A percentile compares a stretch with the other conserved stretches of the same genome.
Evolutionary conservation across 305 asterid genomes (phyloP).

Genomic region (Solanum hybrid): DNA sequence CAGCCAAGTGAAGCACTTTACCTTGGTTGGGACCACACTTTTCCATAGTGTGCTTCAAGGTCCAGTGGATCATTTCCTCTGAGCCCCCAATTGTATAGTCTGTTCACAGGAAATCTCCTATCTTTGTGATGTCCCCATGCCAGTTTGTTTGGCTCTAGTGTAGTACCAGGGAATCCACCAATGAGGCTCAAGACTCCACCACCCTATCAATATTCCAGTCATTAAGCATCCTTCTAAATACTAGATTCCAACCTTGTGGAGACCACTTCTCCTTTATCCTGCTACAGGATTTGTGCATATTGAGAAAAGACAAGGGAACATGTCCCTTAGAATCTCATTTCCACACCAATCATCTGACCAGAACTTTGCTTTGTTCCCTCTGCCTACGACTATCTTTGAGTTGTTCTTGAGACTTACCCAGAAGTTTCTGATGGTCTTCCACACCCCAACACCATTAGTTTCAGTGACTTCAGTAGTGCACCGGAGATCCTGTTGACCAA

Average conservation of each 20-base stretch:
- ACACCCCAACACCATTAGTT: neutral
- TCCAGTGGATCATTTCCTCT: neutral
- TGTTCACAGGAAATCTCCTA: neutral
- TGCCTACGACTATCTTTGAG: neutral
- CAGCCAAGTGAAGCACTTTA: neutral
- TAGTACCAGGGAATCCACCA: neutral
- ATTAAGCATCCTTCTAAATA: neutral
- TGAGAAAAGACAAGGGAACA: neutral
- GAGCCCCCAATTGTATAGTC: neutral
- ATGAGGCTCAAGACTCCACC: neutral
- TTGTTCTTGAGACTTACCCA: neutral
- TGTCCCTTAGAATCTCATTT: neutral
- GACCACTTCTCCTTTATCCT: neutral
- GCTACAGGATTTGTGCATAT: neutral
- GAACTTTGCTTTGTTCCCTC: neutral
- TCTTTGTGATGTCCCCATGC: neutral
- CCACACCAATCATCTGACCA: neutral
- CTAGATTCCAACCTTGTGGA: neutral
- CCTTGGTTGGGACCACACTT: neutral
- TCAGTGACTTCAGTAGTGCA: neutral
- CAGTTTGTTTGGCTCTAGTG: neutral
- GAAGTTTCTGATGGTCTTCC: neutral
- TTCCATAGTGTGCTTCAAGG: neutral
- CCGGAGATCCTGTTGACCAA: neutral
- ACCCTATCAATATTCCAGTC: neutral